Base-by-base conservation (phyloP, 2,329 filamentous ascomycete genomes). In the Ambrosiella xylebori region DNA sequence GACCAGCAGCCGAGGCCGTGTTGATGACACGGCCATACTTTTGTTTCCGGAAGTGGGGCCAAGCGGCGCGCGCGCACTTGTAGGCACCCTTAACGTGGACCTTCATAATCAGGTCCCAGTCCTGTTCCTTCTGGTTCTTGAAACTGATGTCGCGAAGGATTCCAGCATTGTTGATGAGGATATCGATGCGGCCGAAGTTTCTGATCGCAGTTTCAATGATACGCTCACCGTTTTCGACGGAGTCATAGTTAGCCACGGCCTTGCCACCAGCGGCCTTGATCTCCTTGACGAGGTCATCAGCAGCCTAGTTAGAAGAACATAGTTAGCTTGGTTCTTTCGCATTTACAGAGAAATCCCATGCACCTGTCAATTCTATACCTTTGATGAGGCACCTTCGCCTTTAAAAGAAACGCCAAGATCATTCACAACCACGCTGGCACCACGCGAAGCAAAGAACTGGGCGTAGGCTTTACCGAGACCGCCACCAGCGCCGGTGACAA, bases 31-130 rank as follows among this genome's bases (percentile, higher is more conserved):
- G 82, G 63, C 93, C 93, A 70, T 88, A 98, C 81, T 96, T 97
- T 74, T 98, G 93, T 76, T 97, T 97, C 68, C 91, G 81, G 80
- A 98, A 97, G 73, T 97, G 78, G 61, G 91, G 89, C 91, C 93
- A 98, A 56, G 93, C 93, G 62, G 93, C 93, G 71, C 83, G 84
- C 61, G 93, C 80, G 71, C 88, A 95, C 81, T 95, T 97, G 79
- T 95, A 98, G 67, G 89, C 85, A 65, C 93, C 93, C 68, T 82
- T 86, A 66, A 96, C 83, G 72, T 98, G 91, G 59, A 97, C 91
- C 69, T 82, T 85, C 72, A 91, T 87, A 69, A 96, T 86, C 64
- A 96, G 74, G 69, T 98, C 91, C 93, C 93, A 98, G 71, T 98
- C 93, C 68, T 85, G 74, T 70, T 98, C 93, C 71, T 85, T 93